These are phyloP conservation scores for Barnettozyma hawaiiensis DNA, from an alignment of 1,139 yeast genomes.

Conservation along the genomic window DNA sequence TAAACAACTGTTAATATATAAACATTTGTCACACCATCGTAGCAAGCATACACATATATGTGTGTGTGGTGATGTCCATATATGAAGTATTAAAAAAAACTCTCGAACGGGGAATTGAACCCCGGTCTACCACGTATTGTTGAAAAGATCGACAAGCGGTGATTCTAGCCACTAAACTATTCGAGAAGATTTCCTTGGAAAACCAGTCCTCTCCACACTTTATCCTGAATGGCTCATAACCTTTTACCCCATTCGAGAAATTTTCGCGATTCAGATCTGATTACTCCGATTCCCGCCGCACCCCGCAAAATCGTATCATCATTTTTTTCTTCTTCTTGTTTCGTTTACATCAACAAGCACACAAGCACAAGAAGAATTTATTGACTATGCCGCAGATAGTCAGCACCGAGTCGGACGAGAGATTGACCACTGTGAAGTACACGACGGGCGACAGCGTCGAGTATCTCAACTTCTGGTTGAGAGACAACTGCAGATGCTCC, in stretches of 20 bases:
- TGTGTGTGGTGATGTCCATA: no score
- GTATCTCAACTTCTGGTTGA: conserved; percentile 46
- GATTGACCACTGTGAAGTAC: conserved; percentile 4
- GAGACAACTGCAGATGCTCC: conserved; percentile 67
- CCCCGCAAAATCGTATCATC: not conserved
- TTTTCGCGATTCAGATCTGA: no score
- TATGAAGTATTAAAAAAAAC: no score
- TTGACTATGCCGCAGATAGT: not conserved
- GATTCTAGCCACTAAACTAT: conserved; percentile 27
- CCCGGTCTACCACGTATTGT: conserved; percentile 61
- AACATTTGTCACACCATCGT: no score
- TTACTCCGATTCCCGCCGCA: no score
- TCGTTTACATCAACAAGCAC: no score
- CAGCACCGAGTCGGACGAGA: not conserved
- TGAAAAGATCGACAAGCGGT: conserved; percentile 27
- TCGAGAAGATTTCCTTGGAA: not conserved
- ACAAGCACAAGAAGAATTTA: no score
- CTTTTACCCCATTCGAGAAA: no score
- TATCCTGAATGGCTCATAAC: no score
- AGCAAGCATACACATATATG: no score
- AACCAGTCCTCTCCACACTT: no score
- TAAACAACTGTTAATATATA: not conserved
- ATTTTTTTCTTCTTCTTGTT: no score
- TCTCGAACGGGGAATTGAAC: conserved; percentile 54
- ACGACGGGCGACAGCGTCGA: conserved; percentile 2